A percentile compares a stretch with the other conserved stretches of the same genome.
phyloP scores from a whole-genome alignment of 2,329 filamentous ascomycete genomes.

The Aureobasidium melanogenum region DNA sequence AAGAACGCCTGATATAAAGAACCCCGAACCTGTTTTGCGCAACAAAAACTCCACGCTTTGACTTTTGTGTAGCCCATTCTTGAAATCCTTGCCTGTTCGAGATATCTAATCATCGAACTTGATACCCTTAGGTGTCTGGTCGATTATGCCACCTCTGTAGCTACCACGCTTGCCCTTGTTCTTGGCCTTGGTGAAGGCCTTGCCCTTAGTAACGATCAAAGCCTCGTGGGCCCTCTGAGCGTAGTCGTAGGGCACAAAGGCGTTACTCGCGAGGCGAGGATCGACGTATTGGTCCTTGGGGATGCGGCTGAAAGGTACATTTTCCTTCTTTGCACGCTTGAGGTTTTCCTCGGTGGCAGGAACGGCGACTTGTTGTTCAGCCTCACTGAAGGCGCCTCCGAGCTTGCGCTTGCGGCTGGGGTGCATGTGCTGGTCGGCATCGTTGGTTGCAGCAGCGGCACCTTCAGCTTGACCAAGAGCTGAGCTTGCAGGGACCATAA shows the following conservation, averaged over 20 bases:
- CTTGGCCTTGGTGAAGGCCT: constrained; percentile 99
- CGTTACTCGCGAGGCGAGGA: constrained; percentile 64
- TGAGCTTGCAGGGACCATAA: constrained; percentile 21
- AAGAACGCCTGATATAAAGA: not conserved
- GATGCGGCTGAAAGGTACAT: constrained; percentile 69
- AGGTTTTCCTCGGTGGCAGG: constrained; percentile 13
- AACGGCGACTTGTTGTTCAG: not conserved
- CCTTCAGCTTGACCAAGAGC: constrained; percentile 17
- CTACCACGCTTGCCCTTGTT: constrained; percentile 72
- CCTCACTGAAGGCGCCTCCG: constrained; percentile 25
- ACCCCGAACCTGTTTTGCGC: not conserved
- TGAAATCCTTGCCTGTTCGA: not conserved
- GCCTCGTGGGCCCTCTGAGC: constrained; percentile 82
- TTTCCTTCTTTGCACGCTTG: constrained; percentile 43
- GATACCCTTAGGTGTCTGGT: constrained; percentile 75
- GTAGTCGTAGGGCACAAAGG: constrained; percentile 77
- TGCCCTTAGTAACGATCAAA: constrained; percentile 82
- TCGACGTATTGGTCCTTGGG: constrained; percentile 61
- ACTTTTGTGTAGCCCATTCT: not conserved
- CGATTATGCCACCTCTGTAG: constrained; percentile 82
- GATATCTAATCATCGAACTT: constrained; percentile 80
- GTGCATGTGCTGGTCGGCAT: constrained; percentile 30
- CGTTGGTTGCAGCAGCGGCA: constrained; percentile 18
- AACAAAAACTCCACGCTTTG: constrained; percentile 7
- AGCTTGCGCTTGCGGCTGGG: constrained; percentile 36